Conservation (phyloP, 129 eudicot genomes). For the sunflower (Helianthus annuus) region DNA sequence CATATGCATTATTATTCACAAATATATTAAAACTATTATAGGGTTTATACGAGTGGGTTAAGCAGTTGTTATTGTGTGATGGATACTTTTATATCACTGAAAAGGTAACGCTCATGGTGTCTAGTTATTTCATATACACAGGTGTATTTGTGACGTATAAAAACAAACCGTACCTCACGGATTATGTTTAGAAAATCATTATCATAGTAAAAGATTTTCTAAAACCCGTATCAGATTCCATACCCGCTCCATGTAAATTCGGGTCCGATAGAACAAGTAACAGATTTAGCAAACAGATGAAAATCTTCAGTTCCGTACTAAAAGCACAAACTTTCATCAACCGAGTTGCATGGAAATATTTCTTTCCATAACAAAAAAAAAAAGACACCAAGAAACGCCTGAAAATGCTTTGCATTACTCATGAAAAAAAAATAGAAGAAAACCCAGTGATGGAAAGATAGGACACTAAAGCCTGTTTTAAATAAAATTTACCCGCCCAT, state of each 20-base stretch:
- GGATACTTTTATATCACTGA: no score
- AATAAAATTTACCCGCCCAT: not conserved
- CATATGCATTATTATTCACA: no score
- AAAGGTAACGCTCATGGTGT: no score
- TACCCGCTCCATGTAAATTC: not conserved
- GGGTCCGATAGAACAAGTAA: not conserved
- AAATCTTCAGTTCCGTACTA: slow-evolving; percentile 1
- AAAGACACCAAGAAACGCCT: slow-evolving; percentile 3
- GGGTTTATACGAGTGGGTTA: no score
- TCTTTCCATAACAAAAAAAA: not conserved
- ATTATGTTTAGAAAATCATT: no score
- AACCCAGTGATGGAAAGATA: not conserved
- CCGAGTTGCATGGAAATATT: not conserved
- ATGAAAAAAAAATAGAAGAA: not conserved
- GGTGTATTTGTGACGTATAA: no score
- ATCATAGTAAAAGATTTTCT: no score
- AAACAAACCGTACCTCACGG: no score
- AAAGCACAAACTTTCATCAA: slow-evolving; percentile 3
- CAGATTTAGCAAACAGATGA: not conserved
- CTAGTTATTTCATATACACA: no score
- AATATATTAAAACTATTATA: no score
- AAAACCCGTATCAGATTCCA: not conserved
- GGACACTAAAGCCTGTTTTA: not conserved
- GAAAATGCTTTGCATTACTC: slow-evolving; percentile 7
- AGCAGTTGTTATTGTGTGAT: no score